phyloP scores from a whole-genome alignment of 192 early-diverging fungal species.

The Coemansia sp. region DNA sequence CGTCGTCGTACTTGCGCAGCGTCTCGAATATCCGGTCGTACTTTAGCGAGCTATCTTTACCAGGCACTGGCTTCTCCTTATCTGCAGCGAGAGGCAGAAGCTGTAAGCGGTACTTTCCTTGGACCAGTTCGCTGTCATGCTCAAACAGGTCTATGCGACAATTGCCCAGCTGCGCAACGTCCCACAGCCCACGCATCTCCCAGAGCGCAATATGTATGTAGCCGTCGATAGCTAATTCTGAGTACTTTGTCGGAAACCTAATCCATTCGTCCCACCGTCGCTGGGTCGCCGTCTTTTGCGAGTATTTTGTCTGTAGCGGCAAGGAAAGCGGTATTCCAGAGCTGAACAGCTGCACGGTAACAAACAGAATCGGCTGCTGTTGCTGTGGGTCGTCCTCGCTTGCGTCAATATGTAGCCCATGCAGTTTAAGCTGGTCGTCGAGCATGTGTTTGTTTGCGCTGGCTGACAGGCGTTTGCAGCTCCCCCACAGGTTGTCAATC shows the following conservation, averaged over 20 bases:
- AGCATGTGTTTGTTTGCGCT: conserved; percentile 2
- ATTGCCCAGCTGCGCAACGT: conserved; percentile 73
- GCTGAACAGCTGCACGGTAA: conserved; percentile 52
- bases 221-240: conserved; percentile 76
- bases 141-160: conserved; percentile 84
- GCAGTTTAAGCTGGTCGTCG: conserved; percentile 31
- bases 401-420: conserved; percentile 14
- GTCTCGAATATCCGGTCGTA: conserved; percentile 83
- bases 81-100: conserved; percentile 4
- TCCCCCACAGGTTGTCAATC: conserved; percentile 53
- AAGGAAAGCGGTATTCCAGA: conserved; percentile 43
- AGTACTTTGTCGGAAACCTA: conserved; percentile 82
- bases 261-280: conserved; percentile 92
- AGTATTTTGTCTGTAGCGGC: conserved; percentile 54
- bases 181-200: conserved; percentile 76
- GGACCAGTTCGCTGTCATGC: conserved; percentile 79
- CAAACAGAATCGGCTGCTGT: conserved; percentile 22
- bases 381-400: conserved; percentile 3
- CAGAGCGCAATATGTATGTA: conserved; percentile 78
- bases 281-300: conserved; percentile 2
- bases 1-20: conserved; percentile 82
- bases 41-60: conserved; percentile 49
- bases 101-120: conserved; percentile 79
- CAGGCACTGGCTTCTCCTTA: conserved; percentile 8
- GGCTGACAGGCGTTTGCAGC: conserved; percentile 14